phyloP scores from a whole-genome alignment of 164 flowering plant genomes.

The Macadamia integrifolia region DNA sequence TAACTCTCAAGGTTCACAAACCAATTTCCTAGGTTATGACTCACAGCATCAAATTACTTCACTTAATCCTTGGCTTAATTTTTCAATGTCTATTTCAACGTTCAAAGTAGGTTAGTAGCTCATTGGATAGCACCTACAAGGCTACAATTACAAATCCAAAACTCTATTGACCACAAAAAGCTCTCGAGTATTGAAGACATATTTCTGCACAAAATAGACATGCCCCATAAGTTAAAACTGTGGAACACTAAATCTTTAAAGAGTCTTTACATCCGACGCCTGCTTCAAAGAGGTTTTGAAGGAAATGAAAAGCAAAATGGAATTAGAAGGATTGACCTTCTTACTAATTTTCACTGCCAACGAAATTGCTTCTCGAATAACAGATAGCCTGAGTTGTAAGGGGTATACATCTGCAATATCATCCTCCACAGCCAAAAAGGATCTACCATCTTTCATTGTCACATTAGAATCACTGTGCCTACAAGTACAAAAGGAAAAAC shows the following conservation, averaged over 20 bases:
- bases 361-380: slow-evolving; percentile 47
- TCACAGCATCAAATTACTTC: too few species aligned
- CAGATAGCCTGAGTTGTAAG: slow-evolving; percentile 68
- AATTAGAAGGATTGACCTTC: slow-evolving; percentile 46
- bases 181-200: too few species aligned
- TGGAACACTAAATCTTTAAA: too few species aligned
- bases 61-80: too few species aligned
- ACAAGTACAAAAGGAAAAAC: slow-evolving; percentile 12
- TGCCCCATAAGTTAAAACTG: too few species aligned
- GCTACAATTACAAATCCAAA: background rate
- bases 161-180: background rate
- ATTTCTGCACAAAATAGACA: too few species aligned
- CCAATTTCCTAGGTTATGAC: too few species aligned
- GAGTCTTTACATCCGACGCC: background rate
- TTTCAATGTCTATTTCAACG: too few species aligned
- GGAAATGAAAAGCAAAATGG: background rate
- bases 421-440: slow-evolving; percentile 51
- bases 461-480: slow-evolving; percentile 77
- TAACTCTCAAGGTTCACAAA: too few species aligned
- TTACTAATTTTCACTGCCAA: slow-evolving; percentile 73
- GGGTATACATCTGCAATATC: slow-evolving; percentile 88
- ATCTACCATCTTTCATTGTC: slow-evolving; percentile 42
- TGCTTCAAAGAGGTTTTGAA: background rate
- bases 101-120: too few species aligned
- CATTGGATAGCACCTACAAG: background rate